These are phyloP conservation scores for Trichophaea hybrida DNA, from an alignment of 2,329 filamentous ascomycete genomes.

Conservation along the genomic window DNA sequence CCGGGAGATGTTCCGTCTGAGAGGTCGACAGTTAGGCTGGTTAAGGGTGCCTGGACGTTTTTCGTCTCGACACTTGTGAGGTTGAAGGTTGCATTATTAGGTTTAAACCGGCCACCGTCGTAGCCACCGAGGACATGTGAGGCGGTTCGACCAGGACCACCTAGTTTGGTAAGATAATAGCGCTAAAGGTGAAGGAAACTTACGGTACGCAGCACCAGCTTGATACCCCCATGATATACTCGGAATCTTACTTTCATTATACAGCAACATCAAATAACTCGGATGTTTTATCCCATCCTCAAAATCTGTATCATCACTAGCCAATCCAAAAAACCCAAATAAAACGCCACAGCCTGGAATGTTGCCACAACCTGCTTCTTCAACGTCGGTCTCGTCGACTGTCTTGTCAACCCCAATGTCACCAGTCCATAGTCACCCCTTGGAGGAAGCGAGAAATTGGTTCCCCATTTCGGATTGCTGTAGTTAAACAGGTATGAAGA, in stretches of 20 bases:
- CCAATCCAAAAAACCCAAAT: not conserved
- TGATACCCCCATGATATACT: not conserved
- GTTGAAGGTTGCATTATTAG: constrained; percentile 27
- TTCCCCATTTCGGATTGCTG: constrained; percentile 7
- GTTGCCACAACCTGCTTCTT: constrained; percentile 6
- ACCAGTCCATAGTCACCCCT: not conserved
- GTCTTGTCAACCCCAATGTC: not conserved
- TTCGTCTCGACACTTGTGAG: constrained; percentile 23
- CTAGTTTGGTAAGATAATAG: not conserved
- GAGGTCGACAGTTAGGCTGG: constrained; percentile 28
- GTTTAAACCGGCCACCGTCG: constrained; percentile 28
- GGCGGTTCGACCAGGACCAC: not conserved
- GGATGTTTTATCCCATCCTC: not conserved
- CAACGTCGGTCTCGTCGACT: constrained; percentile 1
- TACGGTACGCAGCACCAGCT: not conserved
- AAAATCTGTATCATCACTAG: not conserved
- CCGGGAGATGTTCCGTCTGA: constrained; percentile 21
- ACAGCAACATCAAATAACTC: not conserved
- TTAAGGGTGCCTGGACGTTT: constrained; percentile 6
- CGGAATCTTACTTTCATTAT: not conserved
- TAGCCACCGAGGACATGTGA: constrained; percentile 27
- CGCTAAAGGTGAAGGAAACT: not conserved
- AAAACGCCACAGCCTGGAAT: not conserved
- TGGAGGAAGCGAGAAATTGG: not conserved
- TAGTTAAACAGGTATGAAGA: constrained; percentile 5